Percentiles rank a stretch among this genome's conserved stretches.
Conservation (phyloP, 768 basidiomycete genomes). For the Lentinula lateritia region DNA sequence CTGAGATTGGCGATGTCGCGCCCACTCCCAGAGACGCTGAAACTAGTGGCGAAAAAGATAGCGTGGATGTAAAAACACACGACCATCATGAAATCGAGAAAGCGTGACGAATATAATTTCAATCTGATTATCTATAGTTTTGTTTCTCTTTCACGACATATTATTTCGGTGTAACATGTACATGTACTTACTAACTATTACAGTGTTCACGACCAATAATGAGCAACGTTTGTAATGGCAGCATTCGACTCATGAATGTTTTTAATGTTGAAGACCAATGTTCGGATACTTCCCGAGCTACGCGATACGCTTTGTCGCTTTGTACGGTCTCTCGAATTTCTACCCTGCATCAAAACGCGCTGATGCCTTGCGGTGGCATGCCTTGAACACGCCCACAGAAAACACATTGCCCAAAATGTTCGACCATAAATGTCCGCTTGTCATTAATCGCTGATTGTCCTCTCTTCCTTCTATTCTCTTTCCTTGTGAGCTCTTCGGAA, state of each 20-base stretch:
- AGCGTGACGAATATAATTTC: not conserved
- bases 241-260: too few relatives aligned
- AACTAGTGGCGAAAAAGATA: not conserved
- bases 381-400: not conserved
- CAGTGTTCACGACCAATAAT: not conserved
- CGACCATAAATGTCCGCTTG: not conserved
- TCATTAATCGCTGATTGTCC: not conserved
- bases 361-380: not conserved
- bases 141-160: not conserved
- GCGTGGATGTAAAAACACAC: not conserved
- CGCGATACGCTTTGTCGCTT: too few relatives aligned
- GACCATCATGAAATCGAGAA: not conserved
- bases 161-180: not conserved
- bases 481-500: not conserved
- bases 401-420: not conserved
- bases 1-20: not conserved
- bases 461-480: not conserved
- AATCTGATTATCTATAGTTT: not conserved
- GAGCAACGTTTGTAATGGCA: not conserved
- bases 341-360: not conserved
- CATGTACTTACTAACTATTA: not conserved
- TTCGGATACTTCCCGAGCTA: too few relatives aligned
- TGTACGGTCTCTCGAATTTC: not conserved
- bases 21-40: not conserved
- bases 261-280: too few relatives aligned